Evolutionary conservation across 2,329 filamentous ascomycete species (phyloP), one percentile per base, ranked within the genome.

Genomic region (Knufia petricola): DNA sequence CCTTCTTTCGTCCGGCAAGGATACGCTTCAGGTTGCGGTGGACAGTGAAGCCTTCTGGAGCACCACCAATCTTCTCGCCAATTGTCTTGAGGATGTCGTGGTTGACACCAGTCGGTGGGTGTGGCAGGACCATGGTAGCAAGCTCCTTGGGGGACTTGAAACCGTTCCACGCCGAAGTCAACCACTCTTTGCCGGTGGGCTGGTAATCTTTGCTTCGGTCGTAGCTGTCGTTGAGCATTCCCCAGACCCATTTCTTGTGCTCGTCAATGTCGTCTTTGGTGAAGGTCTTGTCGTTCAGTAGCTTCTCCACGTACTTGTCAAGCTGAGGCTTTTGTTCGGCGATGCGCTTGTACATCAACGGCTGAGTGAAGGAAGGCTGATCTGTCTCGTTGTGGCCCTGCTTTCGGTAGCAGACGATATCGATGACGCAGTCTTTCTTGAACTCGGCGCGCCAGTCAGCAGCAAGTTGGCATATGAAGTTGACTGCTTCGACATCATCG

Each of bases 211-310:
- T 96, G 70, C 89, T 95, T 70, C 90, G 88, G 61, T 87, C 78
- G 69, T 96, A 98, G 72, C 88, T 95, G 68, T 96, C 90, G 64
- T 95, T 90, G 50, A 98, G 77, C 89, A 96, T 96, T 54, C 86
- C 86, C 92, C 90, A 98, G 52, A 96, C 92, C 92, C 92, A 98
- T 68, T 94, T 86, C 78, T 94, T 95, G 77, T 98, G 92, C 76
- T 98, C 92, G 51, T 98, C 90, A 52, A 98, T 84, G 64, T 98
- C 92, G 61, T 92, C 89, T 73, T 95, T 90, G 58, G 87, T 95
- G 72, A 98, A 98, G 47, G 86, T 94, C 60, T 89, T 87, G 63
- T 95, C 89, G 54, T 87, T 76, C 37, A 95, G 75, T 47, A 98
- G 82, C 75, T 95, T 86, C 63, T 94, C 79, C 58, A 92, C 79